Base-by-base conservation (phyloP, 805 yeast genomes). In the Saccharomycopsis schoenii region DNA sequence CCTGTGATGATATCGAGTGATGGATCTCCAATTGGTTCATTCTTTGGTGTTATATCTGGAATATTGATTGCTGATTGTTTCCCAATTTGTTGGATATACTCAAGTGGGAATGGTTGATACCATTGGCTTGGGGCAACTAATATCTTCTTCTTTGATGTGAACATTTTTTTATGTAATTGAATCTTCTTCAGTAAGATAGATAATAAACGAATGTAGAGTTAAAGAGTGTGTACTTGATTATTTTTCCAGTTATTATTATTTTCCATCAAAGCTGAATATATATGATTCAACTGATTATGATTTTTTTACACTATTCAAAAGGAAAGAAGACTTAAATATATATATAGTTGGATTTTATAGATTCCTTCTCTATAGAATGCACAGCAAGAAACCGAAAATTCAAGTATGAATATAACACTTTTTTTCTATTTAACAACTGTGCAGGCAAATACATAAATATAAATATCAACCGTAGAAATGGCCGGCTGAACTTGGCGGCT, bases 1-100 rank as follows among this genome's bases (percentile, higher is more conserved):
- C 98, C 98, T 69, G 89, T 84, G 57, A 77, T 74, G 21, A 85
- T 75, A 47, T 80, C 77, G n/a, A 77, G 60, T 1, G 67, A 55
- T 1, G 77, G 74, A 0, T 67, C 68, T 19, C 67, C 69, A 52
- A 61, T 58, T 9, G 66, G 65, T 17, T 60, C 60, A 21, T 54
- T 24, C 41, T 21, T 34, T 12, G 64, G 61, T 14, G 60, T 54
- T 10, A 36, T 43, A 9, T 59, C 61, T 15, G 66, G 62, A 39
- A 60, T 58, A 47, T 57, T 55, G 2, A 14, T 34, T 4, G 59
- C 60, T 12, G 62, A 17, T 25, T 58, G 50, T 14, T 41, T 56
- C 4, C 61, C 65, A 47, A 63, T 58, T 36, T 55, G 19, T 25
- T 61, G 62, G 29, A 52, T 61, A 34, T 56, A 51, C n/a, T 60